Base-by-base conservation (phyloP, 208 protist species). In the Leishmania tarentolae region DNA sequence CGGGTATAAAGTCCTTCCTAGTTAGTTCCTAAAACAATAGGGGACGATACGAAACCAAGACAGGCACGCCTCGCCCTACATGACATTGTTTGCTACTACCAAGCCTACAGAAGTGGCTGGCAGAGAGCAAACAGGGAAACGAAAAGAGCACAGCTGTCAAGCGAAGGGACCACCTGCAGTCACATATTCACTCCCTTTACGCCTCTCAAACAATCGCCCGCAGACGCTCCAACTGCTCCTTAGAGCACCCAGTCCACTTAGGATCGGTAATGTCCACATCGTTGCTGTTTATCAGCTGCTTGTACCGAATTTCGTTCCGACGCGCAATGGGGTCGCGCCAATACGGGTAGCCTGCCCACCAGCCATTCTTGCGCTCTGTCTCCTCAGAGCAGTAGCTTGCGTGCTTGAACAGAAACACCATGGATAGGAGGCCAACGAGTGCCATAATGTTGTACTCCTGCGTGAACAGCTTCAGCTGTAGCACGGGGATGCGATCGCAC, bases 321-420 rank as follows among this genome's bases (percentile, higher is more conserved):
- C 92, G 91, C 35, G 91, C 93, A 83, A 98, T 98, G 77, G 94
- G 94, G 80, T 98, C 94, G 76, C 94, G 94, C 94, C 94, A 98
- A 90, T 96, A 96, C 44, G 94, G 94, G 87, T 98, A 98, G 73
- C 94, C 94, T 6, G 86, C 91, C 93, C 93, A 96, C 92, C 93
- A 96, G 70, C 91, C 92, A 72, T 96, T 88, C 77, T 91, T 90
- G 40, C 94, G 93, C 89, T 98, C 94, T 28, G 94, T 98, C 83
- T 98, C 94, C 85, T 98, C 94, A 15, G 94, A 98, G 86, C 92
- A 96, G 79, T 92, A 93, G 75, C 82, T 88, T 78, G 90, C 88
- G 87, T 96, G 91, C 87, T 98, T 98, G 82, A 89, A 93, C 50
- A 96, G 79, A 76, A 98, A 95, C 63, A 90, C 84, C 77, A 96